Conservation (phyloP, 169 alveolate genomes). For the Haemoproteus tartakovskyi region DNA sequence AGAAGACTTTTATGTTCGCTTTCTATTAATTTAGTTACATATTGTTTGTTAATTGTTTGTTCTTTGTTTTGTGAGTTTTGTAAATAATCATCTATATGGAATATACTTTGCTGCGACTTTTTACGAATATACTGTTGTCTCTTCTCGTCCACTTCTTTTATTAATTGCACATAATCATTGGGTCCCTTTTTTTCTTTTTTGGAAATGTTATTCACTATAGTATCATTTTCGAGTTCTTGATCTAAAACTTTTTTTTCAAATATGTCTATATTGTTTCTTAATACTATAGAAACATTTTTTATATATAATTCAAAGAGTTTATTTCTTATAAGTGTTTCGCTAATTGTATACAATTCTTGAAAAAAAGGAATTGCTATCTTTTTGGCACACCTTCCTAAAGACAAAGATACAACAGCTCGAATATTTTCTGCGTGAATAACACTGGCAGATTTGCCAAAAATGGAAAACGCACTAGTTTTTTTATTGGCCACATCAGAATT, state of each 20-base stretch:
- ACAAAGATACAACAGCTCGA: conserved; percentile 57
- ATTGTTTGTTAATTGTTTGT: not conserved
- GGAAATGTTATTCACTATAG: not conserved
- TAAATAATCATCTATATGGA: no score
- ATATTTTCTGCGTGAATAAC: conserved; percentile 72
- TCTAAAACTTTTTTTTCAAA: conserved; percentile 11
- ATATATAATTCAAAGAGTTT: conserved; percentile 28
- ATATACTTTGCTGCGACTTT: conserved; percentile 4
- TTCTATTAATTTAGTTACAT: no score
- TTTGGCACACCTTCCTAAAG: conserved; percentile 22
- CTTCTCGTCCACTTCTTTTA: conserved; percentile 7
- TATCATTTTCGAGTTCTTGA: conserved; percentile 12
- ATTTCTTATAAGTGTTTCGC: conserved; percentile 7
- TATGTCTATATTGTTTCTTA: not conserved
- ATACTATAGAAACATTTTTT: conserved; percentile 6
- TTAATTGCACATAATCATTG: no score
- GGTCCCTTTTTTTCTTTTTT: no score
- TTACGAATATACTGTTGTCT: conserved; percentile 3
- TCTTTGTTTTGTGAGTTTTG: no score
- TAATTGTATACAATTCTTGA: conserved; percentile 9
- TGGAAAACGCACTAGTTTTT: conserved; percentile 69
- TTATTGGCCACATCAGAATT: conserved; percentile 71
- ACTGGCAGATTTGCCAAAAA: conserved; percentile 72
- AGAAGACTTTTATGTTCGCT: not conserved
- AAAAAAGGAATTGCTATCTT: conserved; percentile 6